Base-by-base conservation (phyloP, 2,329 filamentous ascomycete genomes). In the Calonectria pauciramosa region DNA sequence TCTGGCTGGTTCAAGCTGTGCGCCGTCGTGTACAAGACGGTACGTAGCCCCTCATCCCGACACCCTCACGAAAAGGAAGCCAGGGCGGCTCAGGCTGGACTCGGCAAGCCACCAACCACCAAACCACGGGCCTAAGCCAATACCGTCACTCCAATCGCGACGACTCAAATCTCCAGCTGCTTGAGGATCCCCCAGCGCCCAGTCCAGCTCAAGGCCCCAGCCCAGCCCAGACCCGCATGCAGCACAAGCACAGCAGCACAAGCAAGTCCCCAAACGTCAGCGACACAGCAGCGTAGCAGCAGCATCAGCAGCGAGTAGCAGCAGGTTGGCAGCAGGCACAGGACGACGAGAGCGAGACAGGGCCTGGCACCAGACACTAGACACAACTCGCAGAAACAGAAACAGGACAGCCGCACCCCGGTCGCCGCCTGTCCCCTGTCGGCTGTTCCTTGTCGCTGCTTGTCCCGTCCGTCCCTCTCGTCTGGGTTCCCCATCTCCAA, bases 401-500 rank as follows among this genome's bases (percentile, higher is more conserved):
- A 68, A 56, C 63, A 44, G 38, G 38, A 65, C 34, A 52, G 49
- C 54, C 32, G 54, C 54, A 59, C 54, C 54, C 54, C n/a, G 54
- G 54, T 59, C 54, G 54, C 32, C 20, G 13, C 20, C 49, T 52
- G 49, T 47, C 41, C 41, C 41, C 41, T 47, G 49, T 38, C 20
- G n/a, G 34, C 32, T 47, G 52, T 38, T 34, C 54, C 54, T n/a
- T 59, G 54, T 59, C 54, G 54, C 54, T 59, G 54, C 54, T 59
- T 59, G 54, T 59, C 54, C 54, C 54, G 54, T 59, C 54, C 32
- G 54, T 59, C 54, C 54, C 54, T 59, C 54, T 59, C 32, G 54
- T 59, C 54, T 59, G 54, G 54, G 54, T 59, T 59, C 54, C 54
- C 54, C 54, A 38, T 59, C 54, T 59, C 54, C 54, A 59, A 36